Evolutionary conservation across 108 stramenopile species (phyloP).

Genomic region (Cyclostephanos tholiformis): DNA sequence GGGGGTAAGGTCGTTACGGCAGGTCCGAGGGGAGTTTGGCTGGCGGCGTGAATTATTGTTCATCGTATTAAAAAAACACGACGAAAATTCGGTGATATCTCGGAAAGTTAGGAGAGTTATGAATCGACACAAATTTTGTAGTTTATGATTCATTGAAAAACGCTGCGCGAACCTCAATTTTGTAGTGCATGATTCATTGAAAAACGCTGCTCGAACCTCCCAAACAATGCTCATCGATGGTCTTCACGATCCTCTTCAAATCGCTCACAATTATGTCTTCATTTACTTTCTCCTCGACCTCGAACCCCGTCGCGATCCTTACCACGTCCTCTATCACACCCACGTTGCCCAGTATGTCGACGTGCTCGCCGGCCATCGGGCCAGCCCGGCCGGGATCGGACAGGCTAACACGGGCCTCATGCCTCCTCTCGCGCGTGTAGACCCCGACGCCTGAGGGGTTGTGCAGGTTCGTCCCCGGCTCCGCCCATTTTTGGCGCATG

Average conservation of each 20-base stretch:
- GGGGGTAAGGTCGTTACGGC: slow-evolving; percentile 42
- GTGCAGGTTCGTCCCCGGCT: slow-evolving; percentile 41
- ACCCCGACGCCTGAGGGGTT: slow-evolving; percentile 74
- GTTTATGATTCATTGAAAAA: too few relatives aligned
- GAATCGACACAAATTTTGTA: too few relatives aligned
- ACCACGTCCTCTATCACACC: slow-evolving; percentile 78
- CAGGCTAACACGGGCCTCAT: slow-evolving; percentile 53
- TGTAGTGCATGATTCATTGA: not conserved
- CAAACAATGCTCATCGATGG: slow-evolving; percentile 38
- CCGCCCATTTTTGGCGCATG: slow-evolving; percentile 81
- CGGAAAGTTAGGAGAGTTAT: too few relatives aligned
- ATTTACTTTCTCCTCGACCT: slow-evolving; percentile 43
- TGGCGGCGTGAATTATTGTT: slow-evolving; percentile 14
- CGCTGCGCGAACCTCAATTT: too few relatives aligned
- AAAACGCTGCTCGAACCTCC: slow-evolving; percentile 27
- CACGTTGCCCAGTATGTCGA: slow-evolving; percentile 88
- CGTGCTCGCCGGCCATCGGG: slow-evolving; percentile 77
- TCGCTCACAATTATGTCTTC: slow-evolving; percentile 54
- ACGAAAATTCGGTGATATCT: not conserved
- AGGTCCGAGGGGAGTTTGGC: slow-evolving; percentile 46
- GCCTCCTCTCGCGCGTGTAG: slow-evolving; percentile 73
- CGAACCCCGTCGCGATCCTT: slow-evolving; percentile 71
- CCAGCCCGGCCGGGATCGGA: slow-evolving; percentile 82
- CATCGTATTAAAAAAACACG: too few relatives aligned
- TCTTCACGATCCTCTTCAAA: slow-evolving; percentile 41